Evolutionary conservation across 176 grass and related monocot genomes (phyloP).

Genomic region (Dactylis glomerata): DNA sequence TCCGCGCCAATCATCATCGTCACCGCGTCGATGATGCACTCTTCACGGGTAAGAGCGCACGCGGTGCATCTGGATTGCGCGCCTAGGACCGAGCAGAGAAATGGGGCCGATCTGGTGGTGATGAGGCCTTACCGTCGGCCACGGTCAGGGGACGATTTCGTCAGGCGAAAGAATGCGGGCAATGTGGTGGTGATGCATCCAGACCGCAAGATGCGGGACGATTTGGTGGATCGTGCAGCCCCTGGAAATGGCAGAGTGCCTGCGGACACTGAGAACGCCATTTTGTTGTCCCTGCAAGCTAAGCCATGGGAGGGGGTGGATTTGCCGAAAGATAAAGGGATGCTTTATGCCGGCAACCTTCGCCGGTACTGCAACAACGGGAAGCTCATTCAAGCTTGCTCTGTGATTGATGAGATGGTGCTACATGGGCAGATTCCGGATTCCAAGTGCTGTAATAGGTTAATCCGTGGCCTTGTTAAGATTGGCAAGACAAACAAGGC

Average conservation of each 20-base stretch:
- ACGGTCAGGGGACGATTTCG: neutral
- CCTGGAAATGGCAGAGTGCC: neutral
- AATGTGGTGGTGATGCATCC: constrained; percentile 6
- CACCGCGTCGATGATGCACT: neutral
- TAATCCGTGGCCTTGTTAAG: constrained; percentile 63
- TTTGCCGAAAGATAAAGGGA: constrained; percentile 38
- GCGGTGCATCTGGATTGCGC: constrained; percentile 33
- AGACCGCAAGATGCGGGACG: neutral
- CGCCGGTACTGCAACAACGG: constrained; percentile 54
- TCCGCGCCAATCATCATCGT: neutral
- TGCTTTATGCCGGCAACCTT: constrained; percentile 41
- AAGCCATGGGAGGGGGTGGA: constrained; percentile 14
- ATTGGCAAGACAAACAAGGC: constrained; percentile 47
- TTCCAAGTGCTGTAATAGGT: constrained; percentile 47
- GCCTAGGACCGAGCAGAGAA: constrained; percentile 29
- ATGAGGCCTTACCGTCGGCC: neutral
- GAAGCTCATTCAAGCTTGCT: constrained; percentile 56
- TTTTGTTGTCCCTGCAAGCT: neutral
- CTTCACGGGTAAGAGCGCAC: neutral
- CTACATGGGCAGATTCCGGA: constrained; percentile 60
- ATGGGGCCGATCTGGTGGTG: constrained; percentile 18
- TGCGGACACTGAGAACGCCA: neutral
- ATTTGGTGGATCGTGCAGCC: neutral
- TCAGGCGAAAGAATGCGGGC: constrained; percentile 13
- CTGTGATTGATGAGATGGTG: constrained; percentile 61